Evolutionary conservation across 352 stramenopile genomes (phyloP).

Genomic region (Phytophthora pistaciae): DNA sequence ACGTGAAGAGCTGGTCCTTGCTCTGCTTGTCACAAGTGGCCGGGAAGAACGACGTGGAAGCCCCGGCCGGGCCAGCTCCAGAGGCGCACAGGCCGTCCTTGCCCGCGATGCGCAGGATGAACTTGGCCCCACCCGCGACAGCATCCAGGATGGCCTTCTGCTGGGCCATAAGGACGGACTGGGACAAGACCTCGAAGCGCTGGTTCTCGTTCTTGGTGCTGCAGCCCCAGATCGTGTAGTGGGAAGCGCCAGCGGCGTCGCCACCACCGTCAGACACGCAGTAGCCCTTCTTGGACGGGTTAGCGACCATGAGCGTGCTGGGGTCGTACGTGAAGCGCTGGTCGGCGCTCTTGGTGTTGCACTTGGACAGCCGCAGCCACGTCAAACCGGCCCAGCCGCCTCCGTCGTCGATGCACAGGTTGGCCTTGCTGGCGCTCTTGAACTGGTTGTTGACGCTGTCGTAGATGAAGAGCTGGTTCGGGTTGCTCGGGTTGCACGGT

Average conservation of each 20-base stretch:
- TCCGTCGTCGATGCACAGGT: slow-evolving; percentile 38
- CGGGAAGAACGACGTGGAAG: slow-evolving; percentile 3
- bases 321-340: slow-evolving; percentile 37
- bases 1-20: slow-evolving; percentile 17
- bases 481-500: slow-evolving; percentile 27
- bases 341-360: slow-evolving; percentile 23
- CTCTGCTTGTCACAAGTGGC: slow-evolving; percentile 18
- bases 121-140: slow-evolving; percentile 2
- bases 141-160: slow-evolving; percentile 2
- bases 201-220: slow-evolving; percentile 20
- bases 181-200: slow-evolving; percentile 27
- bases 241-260: neutral
- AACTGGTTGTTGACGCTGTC: slow-evolving; percentile 29
- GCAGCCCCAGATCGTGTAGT: slow-evolving; percentile 13
- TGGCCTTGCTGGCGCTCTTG: slow-evolving; percentile 28
- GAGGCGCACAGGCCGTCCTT: slow-evolving; percentile 16
- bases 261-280: neutral
- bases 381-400: slow-evolving; percentile 14
- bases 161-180: neutral
- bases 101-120: slow-evolving; percentile 19
- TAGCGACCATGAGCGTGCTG: neutral
- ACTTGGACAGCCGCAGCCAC: slow-evolving; percentile 6
- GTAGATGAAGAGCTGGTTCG: slow-evolving; percentile 41
- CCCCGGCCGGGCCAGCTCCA: slow-evolving; percentile 6
- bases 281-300: neutral